phyloP scores from a whole-genome alignment of 2,329 filamentous ascomycete genomes.

The Juglanconis sp. region DNA sequence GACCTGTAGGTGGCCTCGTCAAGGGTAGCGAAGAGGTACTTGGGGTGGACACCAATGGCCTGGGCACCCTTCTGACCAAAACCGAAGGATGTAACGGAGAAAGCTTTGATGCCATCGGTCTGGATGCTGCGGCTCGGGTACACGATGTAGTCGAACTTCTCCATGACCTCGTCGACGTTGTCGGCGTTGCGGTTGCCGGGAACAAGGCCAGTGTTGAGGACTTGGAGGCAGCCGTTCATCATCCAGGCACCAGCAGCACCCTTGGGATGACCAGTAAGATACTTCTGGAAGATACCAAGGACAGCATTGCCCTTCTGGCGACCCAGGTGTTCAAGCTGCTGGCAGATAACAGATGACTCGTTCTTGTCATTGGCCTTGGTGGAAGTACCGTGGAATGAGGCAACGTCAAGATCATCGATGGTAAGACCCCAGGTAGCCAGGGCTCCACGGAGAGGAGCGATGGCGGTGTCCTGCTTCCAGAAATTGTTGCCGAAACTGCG shows the following conservation, averaged over 20 bases:
- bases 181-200: slow-evolving; percentile 97
- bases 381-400: slow-evolving; percentile 98
- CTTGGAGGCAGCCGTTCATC: slow-evolving; percentile 97
- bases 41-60: slow-evolving; percentile 93
- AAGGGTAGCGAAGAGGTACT: slow-evolving; percentile 92
- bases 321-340: slow-evolving; percentile 92
- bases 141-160: slow-evolving; percentile 96
- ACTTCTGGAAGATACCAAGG: slow-evolving; percentile 98
- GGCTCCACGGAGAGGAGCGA: slow-evolving; percentile 92
- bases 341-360: slow-evolving; percentile 94
- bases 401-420: slow-evolving; percentile 90
- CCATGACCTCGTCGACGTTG: slow-evolving; percentile 94
- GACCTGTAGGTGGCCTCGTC: slow-evolving; percentile 77
- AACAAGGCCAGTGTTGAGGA: slow-evolving; percentile 88
- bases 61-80: slow-evolving; percentile 99
- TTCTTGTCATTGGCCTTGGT: slow-evolving; percentile 99
- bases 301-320: slow-evolving; percentile 95
- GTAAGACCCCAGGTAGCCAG: slow-evolving; percentile 97
- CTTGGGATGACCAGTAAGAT: slow-evolving; percentile 97
- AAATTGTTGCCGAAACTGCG: slow-evolving; percentile 96
- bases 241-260: slow-evolving; percentile 99
- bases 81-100: slow-evolving; percentile 97
- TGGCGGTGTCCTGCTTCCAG: slow-evolving; percentile 93
- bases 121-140: slow-evolving; percentile 94
- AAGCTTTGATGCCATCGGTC: slow-evolving; percentile 97